Evolutionary conservation across 768 basidiomycete species (phyloP).

Genomic region (Mycena floridula): DNA sequence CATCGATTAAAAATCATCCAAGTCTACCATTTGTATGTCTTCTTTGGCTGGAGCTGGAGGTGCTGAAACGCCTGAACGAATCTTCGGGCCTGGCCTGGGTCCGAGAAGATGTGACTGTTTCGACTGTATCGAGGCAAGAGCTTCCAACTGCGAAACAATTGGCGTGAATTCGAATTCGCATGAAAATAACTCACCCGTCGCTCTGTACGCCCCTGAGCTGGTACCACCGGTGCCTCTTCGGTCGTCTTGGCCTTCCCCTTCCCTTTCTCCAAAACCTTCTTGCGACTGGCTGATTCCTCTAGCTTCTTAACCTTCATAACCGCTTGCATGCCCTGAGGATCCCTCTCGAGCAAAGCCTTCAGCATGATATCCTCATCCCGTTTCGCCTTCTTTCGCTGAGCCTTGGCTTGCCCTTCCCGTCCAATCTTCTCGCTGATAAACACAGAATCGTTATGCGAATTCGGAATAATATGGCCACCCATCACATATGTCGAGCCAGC

Average conservation of each 20-base stretch:
- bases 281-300: conserved; percentile 15
- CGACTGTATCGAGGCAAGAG: conserved; percentile 49
- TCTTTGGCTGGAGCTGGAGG: conserved; percentile 15
- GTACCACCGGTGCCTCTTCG: conserved; percentile 31
- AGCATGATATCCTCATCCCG: conserved; percentile 59
- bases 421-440: conserved; percentile 69
- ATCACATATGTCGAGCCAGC: conserved; percentile 68
- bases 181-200: conserved; percentile 45
- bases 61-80: conserved; percentile 53
- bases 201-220: conserved; percentile 33
- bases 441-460: conserved; percentile 31
- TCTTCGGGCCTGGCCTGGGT: conserved; percentile 55
- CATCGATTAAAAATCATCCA: no score
- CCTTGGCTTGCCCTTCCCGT: conserved; percentile 72
- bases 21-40: conserved; percentile 31
- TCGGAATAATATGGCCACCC: conserved; percentile 69
- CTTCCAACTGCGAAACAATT: conserved; percentile 38
- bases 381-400: conserved; percentile 53
- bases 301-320: conserved; percentile 57
- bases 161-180: background rate
- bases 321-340: conserved; percentile 62
- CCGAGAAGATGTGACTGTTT: conserved; percentile 50
- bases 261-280: conserved; percentile 6
- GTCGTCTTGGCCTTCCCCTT: conserved; percentile 12
- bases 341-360: conserved; percentile 52